Percentiles rank a stretch among this genome's conserved stretches.
These are phyloP conservation scores for Hyphodiscus hymeniophilus DNA, from an alignment of 495 filamentous ascomycete genomes.

Conservation along the genomic window DNA sequence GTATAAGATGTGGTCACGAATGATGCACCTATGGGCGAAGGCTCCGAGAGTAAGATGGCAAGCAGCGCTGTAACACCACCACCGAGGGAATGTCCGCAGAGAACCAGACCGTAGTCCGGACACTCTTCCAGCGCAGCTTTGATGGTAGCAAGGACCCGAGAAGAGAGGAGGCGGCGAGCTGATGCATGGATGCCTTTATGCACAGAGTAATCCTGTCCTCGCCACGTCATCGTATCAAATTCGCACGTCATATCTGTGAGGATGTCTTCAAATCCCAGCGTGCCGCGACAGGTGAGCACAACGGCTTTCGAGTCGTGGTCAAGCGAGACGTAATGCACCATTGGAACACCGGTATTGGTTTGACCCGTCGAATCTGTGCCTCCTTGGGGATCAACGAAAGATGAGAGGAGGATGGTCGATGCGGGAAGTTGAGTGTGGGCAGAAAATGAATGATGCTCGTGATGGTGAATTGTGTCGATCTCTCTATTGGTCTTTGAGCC, in stretches of 20 bases:
- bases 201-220: conserved; percentile 59
- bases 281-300: conserved; percentile 68
- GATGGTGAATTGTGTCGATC: conserved; percentile 41
- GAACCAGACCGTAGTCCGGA: conserved; percentile 62
- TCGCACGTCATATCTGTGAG: conserved; percentile 78
- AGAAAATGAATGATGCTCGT: conserved; percentile 64
- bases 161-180: conserved; percentile 57
- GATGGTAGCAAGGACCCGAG: conserved; percentile 57
- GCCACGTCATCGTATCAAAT: conserved; percentile 63
- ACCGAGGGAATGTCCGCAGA: conserved; percentile 72
- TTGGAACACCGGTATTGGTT: conserved; percentile 64
- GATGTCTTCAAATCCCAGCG: conserved; percentile 73
- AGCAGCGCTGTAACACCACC: conserved; percentile 68
- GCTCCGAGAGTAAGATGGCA: conserved; percentile 65
- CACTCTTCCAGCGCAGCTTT: conserved; percentile 64
- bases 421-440: conserved; percentile 60
- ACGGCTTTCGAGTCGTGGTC: conserved; percentile 74
- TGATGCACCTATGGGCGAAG: conserved; percentile 25
- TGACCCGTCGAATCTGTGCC: conserved; percentile 64
- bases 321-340: conserved; percentile 71
- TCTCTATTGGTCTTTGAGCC: conserved; percentile 6
- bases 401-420: conserved; percentile 64
- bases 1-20: conserved; percentile 38
- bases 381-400: conserved; percentile 67
- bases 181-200: conserved; percentile 82